Conservation (phyloP, 192 early-diverging fungal species). For the Coemansia asiatica region DNA sequence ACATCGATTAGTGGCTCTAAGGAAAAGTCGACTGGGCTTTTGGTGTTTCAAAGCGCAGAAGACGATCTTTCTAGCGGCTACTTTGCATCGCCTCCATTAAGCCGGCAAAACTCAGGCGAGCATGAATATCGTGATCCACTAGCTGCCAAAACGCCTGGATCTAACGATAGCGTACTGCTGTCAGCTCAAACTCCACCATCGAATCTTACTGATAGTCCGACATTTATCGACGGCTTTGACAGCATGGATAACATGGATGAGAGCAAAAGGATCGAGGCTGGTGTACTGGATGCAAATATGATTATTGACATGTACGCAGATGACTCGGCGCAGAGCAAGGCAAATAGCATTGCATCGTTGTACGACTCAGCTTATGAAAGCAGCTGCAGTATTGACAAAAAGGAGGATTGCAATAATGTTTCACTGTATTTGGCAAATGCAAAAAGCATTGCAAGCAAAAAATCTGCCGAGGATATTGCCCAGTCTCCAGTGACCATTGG, state of each 20-base stretch:
- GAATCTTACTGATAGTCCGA: not conserved
- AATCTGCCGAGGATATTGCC: not conserved
- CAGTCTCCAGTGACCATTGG: not conserved
- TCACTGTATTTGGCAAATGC: not conserved
- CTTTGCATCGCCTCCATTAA: slow-evolving; percentile 19
- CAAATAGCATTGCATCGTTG: not conserved
- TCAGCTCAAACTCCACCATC: slow-evolving; percentile 8
- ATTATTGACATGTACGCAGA: slow-evolving; percentile 40
- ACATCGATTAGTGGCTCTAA: not conserved
- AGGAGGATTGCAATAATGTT: not conserved
- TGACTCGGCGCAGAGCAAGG: not conserved
- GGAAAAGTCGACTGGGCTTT: not conserved
- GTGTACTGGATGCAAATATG: slow-evolving; percentile 4
- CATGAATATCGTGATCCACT: not conserved
- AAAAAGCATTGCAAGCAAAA: not conserved
- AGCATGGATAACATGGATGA: not conserved
- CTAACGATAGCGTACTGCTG: slow-evolving; percentile 1
- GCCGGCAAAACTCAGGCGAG: slow-evolving; percentile 18
- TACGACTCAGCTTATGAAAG: slow-evolving; percentile 15
- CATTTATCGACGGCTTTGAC: not conserved
- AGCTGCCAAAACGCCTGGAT: not conserved
- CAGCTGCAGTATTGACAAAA: slow-evolving; percentile 14
- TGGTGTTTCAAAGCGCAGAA: not conserved
- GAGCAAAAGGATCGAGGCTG: not conserved
- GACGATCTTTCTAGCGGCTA: not conserved